These are phyloP conservation scores for Aspergillus avenaceus DNA, from an alignment of 495 filamentous ascomycete species.

Conservation along the genomic window DNA sequence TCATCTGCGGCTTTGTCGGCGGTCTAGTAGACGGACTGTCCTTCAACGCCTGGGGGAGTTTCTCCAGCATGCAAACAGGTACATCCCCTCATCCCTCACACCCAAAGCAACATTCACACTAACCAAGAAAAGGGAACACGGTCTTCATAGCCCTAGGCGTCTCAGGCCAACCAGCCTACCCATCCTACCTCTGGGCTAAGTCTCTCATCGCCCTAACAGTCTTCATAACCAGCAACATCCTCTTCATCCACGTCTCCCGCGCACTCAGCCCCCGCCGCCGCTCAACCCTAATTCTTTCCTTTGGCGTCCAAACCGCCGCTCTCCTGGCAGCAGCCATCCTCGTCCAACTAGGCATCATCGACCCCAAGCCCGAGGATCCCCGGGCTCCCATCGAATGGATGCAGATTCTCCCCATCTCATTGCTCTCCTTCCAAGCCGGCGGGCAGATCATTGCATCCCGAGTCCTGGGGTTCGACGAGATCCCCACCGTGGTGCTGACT, in stretches of 20 bases:
- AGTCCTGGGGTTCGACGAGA: conserved; percentile 58
- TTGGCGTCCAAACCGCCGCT: conserved; percentile 49
- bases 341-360: conserved; percentile 40
- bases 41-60: conserved; percentile 50
- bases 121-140: conserved; percentile 30
- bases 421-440: conserved; percentile 65
- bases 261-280: conserved; percentile 34
- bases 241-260: conserved; percentile 33
- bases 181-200: conserved; percentile 39
- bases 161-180: conserved; percentile 33
- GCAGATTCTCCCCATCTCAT: conserved; percentile 43
- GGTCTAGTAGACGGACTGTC: conserved; percentile 38
- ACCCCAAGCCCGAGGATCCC: conserved; percentile 30
- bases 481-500: conserved; percentile 69
- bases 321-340: conserved; percentile 52
- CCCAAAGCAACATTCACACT: not conserved
- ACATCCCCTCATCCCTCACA: conserved; percentile 4
- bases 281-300: conserved; percentile 50
- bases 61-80: conserved; percentile 57
- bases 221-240: conserved; percentile 30
- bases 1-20: conserved; percentile 35
- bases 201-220: conserved; percentile 31
- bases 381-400: conserved; percentile 32
- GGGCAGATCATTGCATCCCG: conserved; percentile 63
- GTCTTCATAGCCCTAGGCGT: conserved; percentile 37